Conservation (phyloP, 495 filamentous ascomycete genomes). For the Entonaema liquescens region DNA sequence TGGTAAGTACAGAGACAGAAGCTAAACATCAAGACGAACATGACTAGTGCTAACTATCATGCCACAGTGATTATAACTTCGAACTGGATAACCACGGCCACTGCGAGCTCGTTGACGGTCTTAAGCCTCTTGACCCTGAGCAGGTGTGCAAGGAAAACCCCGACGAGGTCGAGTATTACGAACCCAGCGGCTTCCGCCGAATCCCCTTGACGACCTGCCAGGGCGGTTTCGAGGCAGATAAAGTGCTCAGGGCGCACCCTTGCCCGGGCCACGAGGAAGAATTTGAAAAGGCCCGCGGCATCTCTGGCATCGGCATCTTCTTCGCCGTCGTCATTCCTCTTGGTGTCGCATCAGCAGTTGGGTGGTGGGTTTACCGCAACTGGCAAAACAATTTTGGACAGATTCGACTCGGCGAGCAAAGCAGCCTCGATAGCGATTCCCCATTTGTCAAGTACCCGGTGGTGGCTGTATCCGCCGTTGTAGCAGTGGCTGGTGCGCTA, state of each 20-base stretch:
- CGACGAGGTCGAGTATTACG: slow-evolving; percentile 74
- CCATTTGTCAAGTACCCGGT: slow-evolving; percentile 81
- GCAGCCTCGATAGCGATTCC: slow-evolving; percentile 67
- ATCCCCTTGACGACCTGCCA: slow-evolving; percentile 87
- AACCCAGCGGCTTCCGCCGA: slow-evolving; percentile 87
- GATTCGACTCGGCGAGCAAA: slow-evolving; percentile 79
- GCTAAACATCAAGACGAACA: not conserved
- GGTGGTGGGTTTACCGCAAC: slow-evolving; percentile 86
- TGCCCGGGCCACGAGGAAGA: slow-evolving; percentile 83
- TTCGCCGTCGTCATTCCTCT: slow-evolving; percentile 82
- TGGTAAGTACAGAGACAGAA: slow-evolving; percentile 67
- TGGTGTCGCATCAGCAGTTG: slow-evolving; percentile 69
- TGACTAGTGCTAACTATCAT: slow-evolving; percentile 11
- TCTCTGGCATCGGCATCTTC: slow-evolving; percentile 81
- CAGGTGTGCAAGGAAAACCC: slow-evolving; percentile 73
- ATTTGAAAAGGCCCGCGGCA: slow-evolving; percentile 74
- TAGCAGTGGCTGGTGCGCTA: slow-evolving; percentile 76
- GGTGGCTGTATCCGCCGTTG: slow-evolving; percentile 75
- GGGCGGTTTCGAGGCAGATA: slow-evolving; percentile 76
- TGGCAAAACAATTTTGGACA: slow-evolving; percentile 92
- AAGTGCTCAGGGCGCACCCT: slow-evolving; percentile 59
- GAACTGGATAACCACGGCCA: slow-evolving; percentile 76
- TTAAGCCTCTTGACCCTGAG: slow-evolving; percentile 69
- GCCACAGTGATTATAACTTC: slow-evolving; percentile 88
- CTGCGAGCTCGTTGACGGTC: slow-evolving; percentile 77